Base-by-base conservation (phyloP, 306 rosid species). In the Arachis hypogaea region DNA sequence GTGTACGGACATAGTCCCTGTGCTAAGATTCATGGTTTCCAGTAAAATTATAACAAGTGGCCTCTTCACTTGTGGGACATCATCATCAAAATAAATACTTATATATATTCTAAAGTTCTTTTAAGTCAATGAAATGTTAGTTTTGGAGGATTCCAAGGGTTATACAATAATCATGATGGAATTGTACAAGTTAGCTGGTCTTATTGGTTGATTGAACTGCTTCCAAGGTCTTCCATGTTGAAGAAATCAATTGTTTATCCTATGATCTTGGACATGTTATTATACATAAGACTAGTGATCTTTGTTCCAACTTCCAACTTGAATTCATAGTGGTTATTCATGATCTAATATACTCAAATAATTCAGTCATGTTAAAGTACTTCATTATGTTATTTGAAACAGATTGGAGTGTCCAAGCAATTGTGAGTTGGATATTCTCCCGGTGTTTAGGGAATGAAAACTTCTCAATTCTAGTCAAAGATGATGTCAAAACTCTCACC, bases 391-490 rank as follows among this genome's bases (percentile, higher is more conserved):
- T 43, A 12, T 71, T 60, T 71, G 69, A 82, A 82, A 73, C 73
- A 94, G 97, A 86, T 87, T 94, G 96, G 97, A 86, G 98, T 49
- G 95, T 94, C 66, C 96, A 89, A 81, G 97, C 97, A 84, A 85
- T 85, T 63, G 85, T 94, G 63, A 85, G 96, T 83, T 88, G 96
- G 92, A 81, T 89, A 65, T 72, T 94, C 40, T 84, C 90, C 1
- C 77, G 77, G 72, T 74, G 78, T 79, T 81, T 86, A 55, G 87
- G 88, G 69, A 76, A 81, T 78, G 85, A 80, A 79, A 91, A 80
- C 63, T 79, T 89, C 60, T 88, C 92, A 54, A 92, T 94, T 82
- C 81, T 94, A 64, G 89, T 93, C 16, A 92, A 92, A 85, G 87
- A 85, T 52, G 95, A 94, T 69, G 78, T 83, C 59, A 83, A 82